Evolutionary conservation across 2,329 filamentous ascomycete species (phyloP).

Genomic region (Leptographium lundbergii): DNA sequence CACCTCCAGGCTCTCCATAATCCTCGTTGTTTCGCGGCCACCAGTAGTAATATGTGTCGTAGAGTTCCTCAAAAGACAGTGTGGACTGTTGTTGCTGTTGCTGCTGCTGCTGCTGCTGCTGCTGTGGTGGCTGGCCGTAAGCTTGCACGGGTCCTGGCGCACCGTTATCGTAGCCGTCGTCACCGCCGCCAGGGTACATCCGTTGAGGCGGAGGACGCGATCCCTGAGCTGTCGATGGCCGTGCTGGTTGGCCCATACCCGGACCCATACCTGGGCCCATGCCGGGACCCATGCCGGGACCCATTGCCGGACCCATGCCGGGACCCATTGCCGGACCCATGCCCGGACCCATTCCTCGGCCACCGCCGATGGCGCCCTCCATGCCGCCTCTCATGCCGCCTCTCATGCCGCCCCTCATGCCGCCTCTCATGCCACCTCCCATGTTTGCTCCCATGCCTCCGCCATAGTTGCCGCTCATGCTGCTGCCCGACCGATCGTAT

Average conservation of each 20-base stretch:
- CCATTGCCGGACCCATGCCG: conserved; percentile 11
- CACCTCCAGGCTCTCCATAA: conserved; percentile 15
- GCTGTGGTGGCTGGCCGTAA: conserved; percentile 21
- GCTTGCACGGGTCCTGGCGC: conserved; percentile 16
- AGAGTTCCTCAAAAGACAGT: conserved; percentile 36
- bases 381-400: conserved; percentile 1
- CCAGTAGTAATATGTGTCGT: conserved; percentile 44
- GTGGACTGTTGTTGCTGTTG: conserved; percentile 18
- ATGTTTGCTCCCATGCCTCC: conserved; percentile 1
- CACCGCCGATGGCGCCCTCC: conserved; percentile 22
- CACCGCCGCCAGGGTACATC: conserved; percentile 22
- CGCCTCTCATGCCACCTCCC: conserved; percentile 22
- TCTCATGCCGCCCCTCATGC: conserved; percentile 10
- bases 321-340: neutral
- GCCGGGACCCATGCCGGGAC: neutral
- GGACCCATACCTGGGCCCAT: conserved; percentile 11
- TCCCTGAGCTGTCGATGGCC: conserved; percentile 43
- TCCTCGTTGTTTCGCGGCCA: conserved; percentile 20
- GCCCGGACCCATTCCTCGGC: conserved; percentile 9
- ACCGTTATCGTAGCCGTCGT: conserved; percentile 3
- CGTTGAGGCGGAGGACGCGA: conserved; percentile 40
- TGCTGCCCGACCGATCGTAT: conserved; percentile 23
- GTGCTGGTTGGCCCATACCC: conserved; percentile 22
- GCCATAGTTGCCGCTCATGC: conserved; percentile 11
- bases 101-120: conserved; percentile 8